Base-by-base conservation (phyloP, 441 rosid species). In the Rhodomyrtus psidioides region DNA sequence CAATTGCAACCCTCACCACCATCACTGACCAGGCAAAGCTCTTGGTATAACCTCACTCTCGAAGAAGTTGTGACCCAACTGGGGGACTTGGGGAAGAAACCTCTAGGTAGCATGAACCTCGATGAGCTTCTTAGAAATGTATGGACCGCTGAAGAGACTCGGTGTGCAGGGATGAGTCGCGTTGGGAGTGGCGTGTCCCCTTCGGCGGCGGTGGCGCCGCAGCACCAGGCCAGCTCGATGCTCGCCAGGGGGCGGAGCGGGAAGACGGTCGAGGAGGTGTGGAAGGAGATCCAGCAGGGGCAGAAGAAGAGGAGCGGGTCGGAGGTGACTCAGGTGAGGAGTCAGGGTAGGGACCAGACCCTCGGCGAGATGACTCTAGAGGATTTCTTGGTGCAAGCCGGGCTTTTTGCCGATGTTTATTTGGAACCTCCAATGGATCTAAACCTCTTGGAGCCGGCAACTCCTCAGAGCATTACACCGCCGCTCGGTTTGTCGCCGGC, bases 361-460 rank as follows among this genome's bases (percentile, higher is more conserved):
- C 88, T 90, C 0, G 89, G 91, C 10, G 92, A 91, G 86, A 84
- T 88, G 21, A 90, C 92, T 42, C 89, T 92, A 90, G 96, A 94
- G 91, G 96, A 93, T 76, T 94, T 94, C 91, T 90, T 94, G 90
- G 93, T 90, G 30, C 92, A 92, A 89, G 96, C 96, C 17, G 94
- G 95, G 24, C 90, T 90, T 44, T 89, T 87, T 84, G 88, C 86
- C 10, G 90, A 89, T 49, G 57, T 90, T 54, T 86, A 89, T 27
- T 34, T 87, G 81, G 85, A 62, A 85, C 91, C 93, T 79, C 86
- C 90, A 4, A 85, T 90, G 92, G 93, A 91, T 44, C 74, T 89
- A 58, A 86, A 88, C 65, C 54, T 84, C 51, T 82, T 53, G 12
- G 91, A 82, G 28, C 83, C 30, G 6, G 59, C 34, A 53, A 85